A percentile compares a stretch with the other conserved stretches of the same genome.
phyloP scores from a whole-genome alignment of 2,329 filamentous ascomycete genomes.

The Cordyceps fumosorosea region DNA sequence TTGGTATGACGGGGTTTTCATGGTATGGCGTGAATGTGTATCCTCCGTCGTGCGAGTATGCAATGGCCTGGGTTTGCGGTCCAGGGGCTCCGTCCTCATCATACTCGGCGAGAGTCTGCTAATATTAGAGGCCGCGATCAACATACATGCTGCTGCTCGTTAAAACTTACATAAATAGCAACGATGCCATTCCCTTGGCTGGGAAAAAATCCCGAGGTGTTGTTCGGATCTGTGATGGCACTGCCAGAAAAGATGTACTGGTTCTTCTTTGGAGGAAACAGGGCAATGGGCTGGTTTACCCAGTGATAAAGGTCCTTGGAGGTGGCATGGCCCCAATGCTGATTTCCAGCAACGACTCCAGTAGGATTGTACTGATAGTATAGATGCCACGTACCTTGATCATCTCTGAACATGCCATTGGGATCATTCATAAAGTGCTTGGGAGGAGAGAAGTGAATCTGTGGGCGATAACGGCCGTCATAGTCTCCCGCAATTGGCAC shows the following conservation, averaged over 20 bases:
- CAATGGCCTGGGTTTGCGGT: constrained; percentile 50
- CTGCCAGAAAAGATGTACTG: constrained; percentile 48
- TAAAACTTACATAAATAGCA: constrained; percentile 34
- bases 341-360: constrained; percentile 45
- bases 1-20: constrained; percentile 53
- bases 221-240: constrained; percentile 53
- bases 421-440: constrained; percentile 54
- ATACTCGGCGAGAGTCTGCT: constrained; percentile 20
- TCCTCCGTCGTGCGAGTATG: constrained; percentile 55
- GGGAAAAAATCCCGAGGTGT: constrained; percentile 60
- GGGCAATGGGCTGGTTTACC: constrained; percentile 57
- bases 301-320: constrained; percentile 56
- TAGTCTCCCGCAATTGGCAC: constrained; percentile 21
- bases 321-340: constrained; percentile 63
- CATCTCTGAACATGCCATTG: constrained; percentile 56
- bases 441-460: constrained; percentile 51
- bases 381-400: constrained; percentile 51
- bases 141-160: constrained; percentile 21
- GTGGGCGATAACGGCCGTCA: constrained; percentile 34
- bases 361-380: constrained; percentile 54
- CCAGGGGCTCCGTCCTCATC: constrained; percentile 13
- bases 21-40: constrained; percentile 55
- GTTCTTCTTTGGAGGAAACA: constrained; percentile 41
- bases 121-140: constrained; percentile 20
- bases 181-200: constrained; percentile 54